Percentiles rank a stretch among this genome's conserved stretches.
Conservation (phyloP, 2,329 filamentous ascomycete genomes). For the Xylaria sp. region DNA sequence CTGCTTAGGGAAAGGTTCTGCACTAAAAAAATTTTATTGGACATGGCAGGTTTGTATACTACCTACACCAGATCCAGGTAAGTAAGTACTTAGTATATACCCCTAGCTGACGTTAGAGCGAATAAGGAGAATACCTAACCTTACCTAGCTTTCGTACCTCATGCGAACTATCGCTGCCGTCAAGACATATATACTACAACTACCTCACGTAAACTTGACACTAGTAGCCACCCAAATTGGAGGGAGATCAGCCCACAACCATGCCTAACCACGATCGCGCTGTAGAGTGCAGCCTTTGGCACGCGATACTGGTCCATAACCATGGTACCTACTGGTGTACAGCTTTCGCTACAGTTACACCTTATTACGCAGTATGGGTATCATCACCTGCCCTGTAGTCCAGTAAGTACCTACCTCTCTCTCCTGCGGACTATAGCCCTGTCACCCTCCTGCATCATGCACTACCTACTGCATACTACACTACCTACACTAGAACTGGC, state of each 20-base stretch:
- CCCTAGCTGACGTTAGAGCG: neutral
- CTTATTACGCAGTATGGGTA: neutral
- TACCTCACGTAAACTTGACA: too few species aligned
- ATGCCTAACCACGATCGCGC: too few species aligned
- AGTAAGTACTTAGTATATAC: neutral
- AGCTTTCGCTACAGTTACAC: slow-evolving; percentile 1
- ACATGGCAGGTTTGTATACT: neutral
- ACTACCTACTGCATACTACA: neutral
- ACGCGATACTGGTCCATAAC: neutral
- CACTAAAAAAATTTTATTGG: neutral
- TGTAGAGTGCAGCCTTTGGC: neutral
- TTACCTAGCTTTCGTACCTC: neutral
- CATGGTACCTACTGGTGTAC: neutral
- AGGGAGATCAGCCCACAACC: neutral
- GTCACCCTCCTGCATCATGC: slow-evolving; percentile 3
- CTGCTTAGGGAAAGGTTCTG: neutral
- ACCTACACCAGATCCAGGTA: neutral
- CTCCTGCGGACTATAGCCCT: neutral
- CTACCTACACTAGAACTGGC: neutral
- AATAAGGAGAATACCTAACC: neutral
- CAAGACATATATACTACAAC: neutral
- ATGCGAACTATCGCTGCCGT: neutral
- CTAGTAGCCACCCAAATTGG: neutral
- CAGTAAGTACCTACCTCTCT: neutral
- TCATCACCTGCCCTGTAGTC: neutral